A percentile compares a stretch with the other conserved stretches of the same genome.
Evolutionary conservation across 78 protist genomes (phyloP).

Genomic region (Protostelium mycophagum): DNA sequence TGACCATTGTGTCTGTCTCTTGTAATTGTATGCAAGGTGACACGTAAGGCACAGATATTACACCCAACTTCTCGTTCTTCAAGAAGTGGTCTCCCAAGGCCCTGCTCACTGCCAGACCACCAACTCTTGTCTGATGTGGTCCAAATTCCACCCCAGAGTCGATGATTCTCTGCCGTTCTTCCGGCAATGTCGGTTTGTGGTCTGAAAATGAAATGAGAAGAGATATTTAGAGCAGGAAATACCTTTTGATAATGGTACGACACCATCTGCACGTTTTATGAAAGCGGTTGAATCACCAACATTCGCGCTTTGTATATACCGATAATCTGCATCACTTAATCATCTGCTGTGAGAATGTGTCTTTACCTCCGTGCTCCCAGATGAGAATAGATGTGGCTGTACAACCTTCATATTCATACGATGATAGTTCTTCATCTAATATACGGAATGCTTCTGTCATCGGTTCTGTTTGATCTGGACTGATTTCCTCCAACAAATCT

Average conservation of each 20-base stretch:
- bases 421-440: constrained; percentile 37
- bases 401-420: constrained; percentile 57
- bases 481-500: constrained; percentile 17
- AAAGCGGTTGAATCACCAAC: constrained; percentile 72
- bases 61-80: constrained; percentile 50
- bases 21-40: constrained; percentile 46
- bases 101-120: constrained; percentile 60
- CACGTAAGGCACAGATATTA: constrained; percentile 29
- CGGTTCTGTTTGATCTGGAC: constrained; percentile 46
- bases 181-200: constrained; percentile 49
- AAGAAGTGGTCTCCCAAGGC: constrained; percentile 67
- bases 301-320: constrained; percentile 61
- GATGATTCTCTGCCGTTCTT: constrained; percentile 37
- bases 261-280: neutral
- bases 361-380: constrained; percentile 20
- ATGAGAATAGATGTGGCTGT: constrained; percentile 50
- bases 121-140: constrained; percentile 57
- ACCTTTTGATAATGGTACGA: neutral
- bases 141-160: constrained; percentile 37
- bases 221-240: neutral
- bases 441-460: constrained; percentile 35
- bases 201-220: constrained; percentile 13
- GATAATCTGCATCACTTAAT: constrained; percentile 28
- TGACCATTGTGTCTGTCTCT: constrained; percentile 46
- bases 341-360: neutral